Evolutionary conservation across 306 rosid species (phyloP), one percentile per base, ranked within the genome.

Genomic region (Mimosa pudica): DNA sequence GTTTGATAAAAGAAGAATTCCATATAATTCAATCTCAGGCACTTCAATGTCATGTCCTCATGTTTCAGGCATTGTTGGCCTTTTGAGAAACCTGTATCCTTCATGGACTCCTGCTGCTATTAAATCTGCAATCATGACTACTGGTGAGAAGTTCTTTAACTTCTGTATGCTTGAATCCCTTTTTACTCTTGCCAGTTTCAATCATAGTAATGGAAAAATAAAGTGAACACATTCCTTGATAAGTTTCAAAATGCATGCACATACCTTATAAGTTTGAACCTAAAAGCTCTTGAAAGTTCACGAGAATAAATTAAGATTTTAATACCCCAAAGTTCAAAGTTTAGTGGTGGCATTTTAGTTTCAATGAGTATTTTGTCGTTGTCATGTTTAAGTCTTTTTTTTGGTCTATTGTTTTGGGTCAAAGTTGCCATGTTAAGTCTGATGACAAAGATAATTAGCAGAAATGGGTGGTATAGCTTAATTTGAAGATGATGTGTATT

Each of bases 1-100:
- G 71, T 92, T 85, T 58, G 97, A 94, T 83, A 33, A 17, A 16
- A 87, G 97, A 52, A 86, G 97, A 75, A 77, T 85, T 75, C 81
- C 76, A 5, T 94, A 42, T 79, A 94, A 92, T 88, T 85, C 97
- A 2, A 6, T 84, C 17, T 92, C 97, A 7, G 98, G 98, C 63
- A 94, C 98, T n/a, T 94, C 98, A 46, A 94, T 92, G 98, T 92
- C 98, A 14, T 94, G 98, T 51, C 98, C 98, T 67, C 97, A 94
- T 64, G 82, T 94, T 82, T 85, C 97, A 5, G 97, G 97, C 76
- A 75, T 89, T 77, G 94, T 49, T 35, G 97, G 97, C 41, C 89
- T 94, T 13, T 86, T 94, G 30, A 94, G 75, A 84, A 69, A 90
- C 13, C 80, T 92, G 7, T 76, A 94, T 83, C 97, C 98, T 42